Base-by-base conservation (phyloP, 2,329 filamentous ascomycete species). In the Ophiostoma perfectum region DNA sequence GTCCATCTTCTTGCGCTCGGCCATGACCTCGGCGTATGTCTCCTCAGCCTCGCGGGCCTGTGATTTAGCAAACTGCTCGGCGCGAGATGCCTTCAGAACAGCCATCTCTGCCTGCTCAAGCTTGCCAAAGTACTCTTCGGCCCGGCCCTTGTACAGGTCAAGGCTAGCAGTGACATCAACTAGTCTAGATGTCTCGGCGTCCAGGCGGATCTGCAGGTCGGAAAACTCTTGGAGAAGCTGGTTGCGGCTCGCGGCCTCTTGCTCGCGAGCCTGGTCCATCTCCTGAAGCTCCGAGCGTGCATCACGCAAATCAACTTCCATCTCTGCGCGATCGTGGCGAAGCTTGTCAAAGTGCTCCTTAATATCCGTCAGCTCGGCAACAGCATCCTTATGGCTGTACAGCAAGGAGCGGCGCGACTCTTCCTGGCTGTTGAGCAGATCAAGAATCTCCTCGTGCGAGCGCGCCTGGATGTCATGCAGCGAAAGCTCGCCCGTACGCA, bases 81-180 rank as follows among this genome's bases (percentile, higher is more conserved):
- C 94, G 38, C 94, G 87, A 70, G 86, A 90, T 16, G 94, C 94
- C 78, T 97, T 97, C 72, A 99, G 85, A 18, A 98, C 93, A 0
- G 93, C 89, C 72, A 98, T 96, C 78, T 99, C 94, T 16, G 95
- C 95, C 76, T 98, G 94, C 78, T 99, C 94, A 27, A 99, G 86
- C 79, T 97, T 97, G 81, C 88, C 91, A 79, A 97, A 99, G 78
- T 99, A 98, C 76, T 98, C 94, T 75, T 98, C 93, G 4, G 94
- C 91, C 60, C 94, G 88, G 71, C 87, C 88, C 84, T 96, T 97
- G 83, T 98, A 99, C 71, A 97, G 81, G 70, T 88, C 89, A 58
- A 98, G 84, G 77, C 90, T 96, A 3, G 92, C 90, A 7, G 87
- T 88, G 62, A 97, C 88, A 77, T 99, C 94, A 41, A 89, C 86